Conservation (phyloP, 108 stramenopile genomes). For the Fragilaria radians region DNA sequence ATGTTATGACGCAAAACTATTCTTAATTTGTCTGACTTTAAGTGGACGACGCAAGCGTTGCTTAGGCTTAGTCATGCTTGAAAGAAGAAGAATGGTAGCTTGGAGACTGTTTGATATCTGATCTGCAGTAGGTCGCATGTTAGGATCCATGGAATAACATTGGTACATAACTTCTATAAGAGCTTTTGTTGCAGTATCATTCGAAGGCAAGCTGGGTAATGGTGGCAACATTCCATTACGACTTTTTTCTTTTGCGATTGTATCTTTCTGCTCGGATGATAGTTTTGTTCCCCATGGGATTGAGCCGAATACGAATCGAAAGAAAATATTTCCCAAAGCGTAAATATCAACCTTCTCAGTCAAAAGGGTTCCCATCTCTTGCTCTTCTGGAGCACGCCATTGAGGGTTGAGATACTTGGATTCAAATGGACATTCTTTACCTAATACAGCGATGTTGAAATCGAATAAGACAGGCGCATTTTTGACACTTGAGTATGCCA, state of each 20-base stretch:
- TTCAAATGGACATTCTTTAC: conserved; percentile 20
- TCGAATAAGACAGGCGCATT: conserved; percentile 23
- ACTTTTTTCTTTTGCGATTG: not conserved
- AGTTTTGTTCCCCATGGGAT: not conserved
- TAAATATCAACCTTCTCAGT: conserved; percentile 80
- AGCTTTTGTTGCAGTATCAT: not conserved
- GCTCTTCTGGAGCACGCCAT: conserved; percentile 78
- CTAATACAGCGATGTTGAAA: conserved; percentile 37
- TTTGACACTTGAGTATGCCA: not conserved
- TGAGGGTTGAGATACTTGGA: conserved; percentile 38
- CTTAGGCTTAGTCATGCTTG: no score
- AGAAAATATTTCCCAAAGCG: conserved; percentile 63
- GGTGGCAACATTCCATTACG: not conserved
- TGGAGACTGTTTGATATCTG: no score
- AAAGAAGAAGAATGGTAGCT: no score
- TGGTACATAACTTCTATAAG: not conserved
- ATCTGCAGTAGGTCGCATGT: not conserved
- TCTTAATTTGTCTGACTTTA: no score
- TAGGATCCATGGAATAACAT: not conserved
- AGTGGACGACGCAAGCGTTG: no score
- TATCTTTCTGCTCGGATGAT: not conserved
- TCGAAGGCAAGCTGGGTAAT: not conserved
- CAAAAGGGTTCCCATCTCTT: conserved; percentile 33
- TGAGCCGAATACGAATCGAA: conserved; percentile 5
- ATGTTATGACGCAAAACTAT: no score